These are phyloP conservation scores for Epichloe brachyelytri DNA, from an alignment of 2,329 filamentous ascomycete species.

Conservation along the genomic window DNA sequence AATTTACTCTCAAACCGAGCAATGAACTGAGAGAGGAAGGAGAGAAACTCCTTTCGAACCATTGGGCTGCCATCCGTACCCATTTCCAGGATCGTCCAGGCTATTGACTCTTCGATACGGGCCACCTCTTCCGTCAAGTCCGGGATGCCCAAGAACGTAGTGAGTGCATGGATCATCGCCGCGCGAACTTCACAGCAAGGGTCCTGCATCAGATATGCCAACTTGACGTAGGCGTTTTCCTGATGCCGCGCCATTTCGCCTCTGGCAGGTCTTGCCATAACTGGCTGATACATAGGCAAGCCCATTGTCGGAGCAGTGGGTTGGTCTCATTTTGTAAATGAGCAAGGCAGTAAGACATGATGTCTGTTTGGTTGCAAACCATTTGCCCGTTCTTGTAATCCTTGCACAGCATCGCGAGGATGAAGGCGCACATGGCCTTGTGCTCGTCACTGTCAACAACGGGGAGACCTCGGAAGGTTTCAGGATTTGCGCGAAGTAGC, in stretches of 20 bases:
- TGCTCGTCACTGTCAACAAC: constrained; percentile 86
- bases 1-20: constrained; percentile 87
- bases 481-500: constrained; percentile 89
- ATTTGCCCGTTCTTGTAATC: constrained; percentile 84
- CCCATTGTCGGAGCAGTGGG: constrained; percentile 84
- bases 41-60: constrained; percentile 82
- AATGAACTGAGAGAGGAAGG: constrained; percentile 88
- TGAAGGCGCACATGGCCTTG: constrained; percentile 97
- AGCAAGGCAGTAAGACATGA: constrained; percentile 75
- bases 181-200: constrained; percentile 85
- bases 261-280: constrained; percentile 85
- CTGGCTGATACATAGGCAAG: constrained; percentile 88
- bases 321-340: constrained; percentile 82
- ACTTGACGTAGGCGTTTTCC: constrained; percentile 72
- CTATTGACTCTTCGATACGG: constrained; percentile 80
- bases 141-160: constrained; percentile 85
- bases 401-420: constrained; percentile 93
- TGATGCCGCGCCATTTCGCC: constrained; percentile 91
- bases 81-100: constrained; percentile 81
- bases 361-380: constrained; percentile 79
- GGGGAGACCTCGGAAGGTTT: constrained; percentile 71
- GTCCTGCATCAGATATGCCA: constrained; percentile 72
- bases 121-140: constrained; percentile 86
- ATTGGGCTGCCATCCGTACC: constrained; percentile 87
- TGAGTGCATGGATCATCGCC: constrained; percentile 86